A percentile compares a stretch with the other conserved stretches of the same genome.
These are phyloP conservation scores for Prinsepia uniflora DNA, from an alignment of 306 rosid species.

Conservation along the genomic window DNA sequence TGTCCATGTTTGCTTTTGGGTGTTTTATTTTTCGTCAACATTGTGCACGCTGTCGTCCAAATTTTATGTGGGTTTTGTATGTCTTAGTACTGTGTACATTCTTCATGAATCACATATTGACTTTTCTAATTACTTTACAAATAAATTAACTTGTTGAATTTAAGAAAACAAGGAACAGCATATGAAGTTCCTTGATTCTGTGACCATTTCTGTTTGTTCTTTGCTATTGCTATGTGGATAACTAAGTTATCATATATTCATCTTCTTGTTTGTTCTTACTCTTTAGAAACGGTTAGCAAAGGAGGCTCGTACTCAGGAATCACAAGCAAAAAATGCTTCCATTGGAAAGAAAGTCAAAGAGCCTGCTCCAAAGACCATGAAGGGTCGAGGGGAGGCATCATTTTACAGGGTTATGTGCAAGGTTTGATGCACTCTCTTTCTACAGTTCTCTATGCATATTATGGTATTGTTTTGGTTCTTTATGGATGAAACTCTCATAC, in stretches of 20 bases:
- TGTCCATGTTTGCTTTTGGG: background rate
- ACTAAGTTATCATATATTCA: background rate
- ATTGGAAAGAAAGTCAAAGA: constrained; percentile 83
- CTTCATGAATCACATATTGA: background rate
- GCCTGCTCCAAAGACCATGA: constrained; percentile 52
- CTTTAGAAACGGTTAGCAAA: constrained; percentile 76
- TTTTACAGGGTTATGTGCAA: constrained; percentile 90
- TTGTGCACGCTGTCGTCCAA: background rate
- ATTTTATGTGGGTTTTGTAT: background rate
- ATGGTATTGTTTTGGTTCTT: constrained; percentile 8
- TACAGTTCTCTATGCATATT: constrained; percentile 11
- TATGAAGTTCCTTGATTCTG: background rate
- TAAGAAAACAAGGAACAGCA: background rate
- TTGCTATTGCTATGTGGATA: background rate
- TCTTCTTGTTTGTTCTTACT: constrained; percentile 19
- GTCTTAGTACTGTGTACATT: background rate
- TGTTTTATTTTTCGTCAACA: background rate
- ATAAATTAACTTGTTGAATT: background rate
- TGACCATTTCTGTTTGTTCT: background rate
- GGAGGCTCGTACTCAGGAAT: constrained; percentile 81
- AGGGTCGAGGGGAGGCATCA: constrained; percentile 91
- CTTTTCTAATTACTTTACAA: background rate
- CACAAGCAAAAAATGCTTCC: constrained; percentile 72
- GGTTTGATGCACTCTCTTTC: constrained; percentile 44
- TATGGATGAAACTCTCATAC: background rate